Evolutionary conservation across 192 early-diverging fungal genomes (phyloP).

Genomic region (Coemansia asiatica): DNA sequence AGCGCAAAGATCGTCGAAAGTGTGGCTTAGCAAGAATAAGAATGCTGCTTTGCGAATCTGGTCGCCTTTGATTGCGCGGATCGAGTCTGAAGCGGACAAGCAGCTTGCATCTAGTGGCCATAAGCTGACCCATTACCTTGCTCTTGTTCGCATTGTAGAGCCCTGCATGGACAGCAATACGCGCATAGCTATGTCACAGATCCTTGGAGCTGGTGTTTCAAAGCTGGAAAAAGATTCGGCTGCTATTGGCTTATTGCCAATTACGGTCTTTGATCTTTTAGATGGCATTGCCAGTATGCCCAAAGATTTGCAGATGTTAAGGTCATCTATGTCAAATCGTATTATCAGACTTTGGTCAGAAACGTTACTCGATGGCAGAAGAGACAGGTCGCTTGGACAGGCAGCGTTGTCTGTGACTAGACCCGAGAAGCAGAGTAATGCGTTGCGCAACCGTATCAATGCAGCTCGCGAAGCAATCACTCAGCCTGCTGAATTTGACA

Average conservation of each 20-base stretch:
- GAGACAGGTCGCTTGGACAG: neutral
- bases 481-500: neutral
- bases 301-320: neutral
- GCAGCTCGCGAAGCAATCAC: neutral
- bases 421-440: neutral
- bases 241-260: conserved; percentile 12
- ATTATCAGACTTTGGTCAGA: neutral
- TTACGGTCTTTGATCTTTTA: conserved; percentile 26
- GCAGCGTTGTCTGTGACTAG: neutral
- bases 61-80: conserved; percentile 16
- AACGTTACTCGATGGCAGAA: neutral
- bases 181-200: conserved; percentile 11
- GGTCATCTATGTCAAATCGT: neutral
- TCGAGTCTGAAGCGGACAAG: neutral
- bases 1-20: conserved; percentile 15
- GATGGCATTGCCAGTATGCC: neutral
- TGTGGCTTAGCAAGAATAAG: conserved; percentile 8
- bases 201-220: neutral
- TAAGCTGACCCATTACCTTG: neutral
- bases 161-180: conserved; percentile 13
- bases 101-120: neutral
- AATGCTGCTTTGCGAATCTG: conserved; percentile 17
- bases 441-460: neutral
- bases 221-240: neutral
- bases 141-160: conserved; percentile 1